Percentiles rank a stretch among this genome's conserved stretches.
phyloP scores from a whole-genome alignment of 75 land plant genomes.

The Ceratopteris richardii region DNA sequence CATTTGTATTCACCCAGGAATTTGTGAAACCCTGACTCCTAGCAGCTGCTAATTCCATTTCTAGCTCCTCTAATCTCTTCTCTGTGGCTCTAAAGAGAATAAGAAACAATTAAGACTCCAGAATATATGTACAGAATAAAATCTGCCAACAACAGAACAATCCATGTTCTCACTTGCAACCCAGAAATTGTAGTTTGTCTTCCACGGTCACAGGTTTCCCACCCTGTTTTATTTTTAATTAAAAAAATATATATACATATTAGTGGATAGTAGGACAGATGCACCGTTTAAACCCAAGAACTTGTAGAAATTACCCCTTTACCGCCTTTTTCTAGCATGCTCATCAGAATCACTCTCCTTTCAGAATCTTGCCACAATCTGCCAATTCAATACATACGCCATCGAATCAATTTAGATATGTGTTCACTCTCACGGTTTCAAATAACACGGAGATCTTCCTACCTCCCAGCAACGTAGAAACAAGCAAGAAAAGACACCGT shows the following conservation, averaged over 20 bases:
- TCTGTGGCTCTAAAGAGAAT: constrained; percentile 43
- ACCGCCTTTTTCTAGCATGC: constrained; percentile 37
- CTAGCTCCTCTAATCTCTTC: constrained; percentile 54
- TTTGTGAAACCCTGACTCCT: constrained; percentile 72
- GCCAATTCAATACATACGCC: constrained; percentile 3
- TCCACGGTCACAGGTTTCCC: constrained; percentile 60
- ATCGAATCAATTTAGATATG: background rate
- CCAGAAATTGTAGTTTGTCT: constrained; percentile 62
- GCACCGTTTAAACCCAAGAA: no score
- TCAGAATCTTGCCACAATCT: constrained; percentile 99
- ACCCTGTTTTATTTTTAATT: constrained; percentile 26
- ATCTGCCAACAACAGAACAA: no score
- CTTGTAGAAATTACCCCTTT: no score
- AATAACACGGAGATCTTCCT: background rate
- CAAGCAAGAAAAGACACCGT: constrained; percentile 75
- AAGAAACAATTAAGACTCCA: background rate
- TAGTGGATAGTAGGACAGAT: constrained; percentile 4
- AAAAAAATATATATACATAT: background rate
- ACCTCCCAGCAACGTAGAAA: constrained; percentile 95
- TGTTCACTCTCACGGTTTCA: no score
- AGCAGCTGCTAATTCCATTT: constrained; percentile 81
- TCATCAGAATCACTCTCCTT: constrained; percentile 49
- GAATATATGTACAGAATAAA: background rate
- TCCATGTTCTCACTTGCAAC: constrained; percentile 83
- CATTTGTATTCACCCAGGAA: constrained; percentile 19